Evolutionary conservation across 495 filamentous ascomycete species (phyloP).

Genomic region (Aspergillus biplanus): DNA sequence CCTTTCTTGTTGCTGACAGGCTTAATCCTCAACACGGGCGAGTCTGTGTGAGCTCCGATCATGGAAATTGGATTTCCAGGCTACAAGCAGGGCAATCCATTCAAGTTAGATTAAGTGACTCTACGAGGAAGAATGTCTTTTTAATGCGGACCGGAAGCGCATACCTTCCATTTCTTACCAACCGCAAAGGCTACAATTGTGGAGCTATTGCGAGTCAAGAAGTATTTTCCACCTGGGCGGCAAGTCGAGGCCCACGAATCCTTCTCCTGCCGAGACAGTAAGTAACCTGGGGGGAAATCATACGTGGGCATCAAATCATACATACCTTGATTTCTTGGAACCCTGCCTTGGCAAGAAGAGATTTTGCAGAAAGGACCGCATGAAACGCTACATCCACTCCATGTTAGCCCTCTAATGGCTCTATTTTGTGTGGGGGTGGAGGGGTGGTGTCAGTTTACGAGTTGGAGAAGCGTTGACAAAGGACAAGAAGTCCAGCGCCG

Average conservation of each 20-base stretch:
- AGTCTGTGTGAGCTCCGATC: conserved; percentile 97
- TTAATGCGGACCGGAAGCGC: neutral
- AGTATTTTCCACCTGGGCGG: conserved; percentile 91
- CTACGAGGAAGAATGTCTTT: neutral
- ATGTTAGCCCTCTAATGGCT: conserved; percentile 26
- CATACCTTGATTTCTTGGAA: conserved; percentile 80
- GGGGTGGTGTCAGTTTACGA: conserved; percentile 61
- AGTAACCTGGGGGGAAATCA: neutral
- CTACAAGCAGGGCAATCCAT: conserved; percentile 31
- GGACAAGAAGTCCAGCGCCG: conserved; percentile 82
- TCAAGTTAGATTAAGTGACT: neutral
- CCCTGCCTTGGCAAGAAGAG: conserved; percentile 75
- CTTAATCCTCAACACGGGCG: conserved; percentile 86
- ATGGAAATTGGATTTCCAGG: conserved; percentile 92
- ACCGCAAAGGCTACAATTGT: conserved; percentile 95
- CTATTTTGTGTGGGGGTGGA: neutral
- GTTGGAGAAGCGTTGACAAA: conserved; percentile 96
- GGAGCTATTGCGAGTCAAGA: conserved; percentile 90
- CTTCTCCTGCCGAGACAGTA: conserved; percentile 61
- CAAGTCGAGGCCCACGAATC: conserved; percentile 84
- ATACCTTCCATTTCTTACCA: conserved; percentile 82
- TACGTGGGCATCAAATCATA: neutral
- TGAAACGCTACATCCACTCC: conserved; percentile 75
- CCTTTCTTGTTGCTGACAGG: conserved; percentile 86
- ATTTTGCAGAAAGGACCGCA: conserved; percentile 78